Percentiles rank a stretch among this genome's conserved stretches.
Conservation (phyloP, 495 filamentous ascomycete species). For the Aspergillus biplanus region DNA sequence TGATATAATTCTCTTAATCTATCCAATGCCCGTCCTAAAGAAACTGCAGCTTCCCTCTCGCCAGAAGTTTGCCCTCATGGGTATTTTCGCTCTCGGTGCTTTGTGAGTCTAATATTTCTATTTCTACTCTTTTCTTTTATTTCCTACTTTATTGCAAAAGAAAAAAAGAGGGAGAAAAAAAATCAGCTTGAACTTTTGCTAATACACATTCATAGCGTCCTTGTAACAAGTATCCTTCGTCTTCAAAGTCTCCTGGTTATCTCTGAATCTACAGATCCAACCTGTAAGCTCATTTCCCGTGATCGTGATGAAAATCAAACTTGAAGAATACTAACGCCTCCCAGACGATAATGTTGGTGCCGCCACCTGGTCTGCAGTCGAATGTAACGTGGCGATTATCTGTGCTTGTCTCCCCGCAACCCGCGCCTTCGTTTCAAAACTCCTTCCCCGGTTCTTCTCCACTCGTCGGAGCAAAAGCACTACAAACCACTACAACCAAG, state of each 20-base stretch:
- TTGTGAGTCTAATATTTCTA: slow-evolving; percentile 39
- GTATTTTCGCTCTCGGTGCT: slow-evolving; percentile 50
- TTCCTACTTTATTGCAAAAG: too few relatives aligned
- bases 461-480: slow-evolving; percentile 34
- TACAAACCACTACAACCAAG: slow-evolving; percentile 21
- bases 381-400: slow-evolving; percentile 61
- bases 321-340: not conserved
- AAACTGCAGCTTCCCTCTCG: slow-evolving; percentile 46
- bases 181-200: not conserved
- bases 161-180: too few relatives aligned
- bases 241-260: slow-evolving; percentile 51
- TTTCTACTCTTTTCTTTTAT: slow-evolving; percentile 15
- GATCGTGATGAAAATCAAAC: too few relatives aligned
- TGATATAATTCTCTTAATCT: slow-evolving; percentile 51
- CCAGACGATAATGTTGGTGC: slow-evolving; percentile 55
- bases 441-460: slow-evolving; percentile 42
- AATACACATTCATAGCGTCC: slow-evolving; percentile 40
- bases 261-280: slow-evolving; percentile 48
- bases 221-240: slow-evolving; percentile 59
- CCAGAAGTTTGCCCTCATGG: slow-evolving; percentile 51
- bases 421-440: slow-evolving; percentile 50
- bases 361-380: slow-evolving; percentile 60
- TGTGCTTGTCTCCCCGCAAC: slow-evolving; percentile 61
- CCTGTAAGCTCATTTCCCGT: slow-evolving; percentile 35
- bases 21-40: slow-evolving; percentile 52